Base-by-base conservation (phyloP, 2,329 filamentous ascomycete species). In the Podosphaera aphanis region DNA sequence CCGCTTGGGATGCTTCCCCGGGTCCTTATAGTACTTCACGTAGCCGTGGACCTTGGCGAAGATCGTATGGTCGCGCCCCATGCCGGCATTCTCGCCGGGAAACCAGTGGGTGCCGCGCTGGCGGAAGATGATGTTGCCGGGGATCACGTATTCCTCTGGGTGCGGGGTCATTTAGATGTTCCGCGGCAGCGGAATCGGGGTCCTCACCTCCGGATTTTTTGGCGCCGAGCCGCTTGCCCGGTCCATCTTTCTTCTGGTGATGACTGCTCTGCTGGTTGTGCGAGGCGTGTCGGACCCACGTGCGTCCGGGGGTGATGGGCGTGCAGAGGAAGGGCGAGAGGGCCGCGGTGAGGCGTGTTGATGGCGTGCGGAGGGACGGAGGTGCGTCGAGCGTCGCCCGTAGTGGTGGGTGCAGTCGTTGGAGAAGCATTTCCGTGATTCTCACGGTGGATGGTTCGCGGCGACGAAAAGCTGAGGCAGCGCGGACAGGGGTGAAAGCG, bases 51-150 rank as follows among this genome's bases (percentile, higher is more conserved):
- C 74, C 49, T 77, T 78, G 45, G 90, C 77, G 63, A 83, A 93
- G 60, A 98, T 92, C 44, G 88, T 95, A 67, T 95, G 90, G 62
- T 98, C 86, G 49, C 90, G 80, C 44, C 90, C 90, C 69, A 95
- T 88, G 56, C 78, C 82, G 62, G 82, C 83, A 65, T 98, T 95
- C 61, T 95, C 90, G 57, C 90, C 90, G 1, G 90, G 80, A 61
- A 79, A 88, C 90, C 90, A 98, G 57, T 78, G 74, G 3, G 90
- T 92, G 56, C 90, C 90, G 57, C 88, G 79, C 64, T 98, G 90
- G 61, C 84, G 85, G 73, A 90, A 98, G 64, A 98, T 82, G 63
- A 98, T 98, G 67, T 93, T 95, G 46, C 90, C 90, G 3, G 86
- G 81, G 48, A 93, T 80, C 31, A 98, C 90, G 62, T 79, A 93